Evolutionary conservation across 2,329 filamentous ascomycete genomes (phyloP).

Genomic region (Aureobasidium sp.): DNA sequence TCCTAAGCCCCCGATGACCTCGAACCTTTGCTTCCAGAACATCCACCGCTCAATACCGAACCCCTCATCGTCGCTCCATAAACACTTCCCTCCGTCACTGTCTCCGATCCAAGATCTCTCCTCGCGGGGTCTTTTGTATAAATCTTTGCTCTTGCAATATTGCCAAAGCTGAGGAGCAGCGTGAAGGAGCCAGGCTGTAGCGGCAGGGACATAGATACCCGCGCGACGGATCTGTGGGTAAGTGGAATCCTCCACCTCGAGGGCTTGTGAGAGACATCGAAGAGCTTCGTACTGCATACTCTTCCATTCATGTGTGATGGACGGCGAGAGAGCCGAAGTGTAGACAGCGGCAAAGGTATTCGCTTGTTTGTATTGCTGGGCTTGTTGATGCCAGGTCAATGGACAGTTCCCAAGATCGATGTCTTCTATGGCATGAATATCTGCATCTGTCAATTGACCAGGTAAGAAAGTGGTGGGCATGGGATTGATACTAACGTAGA

Average conservation of each 20-base stretch:
- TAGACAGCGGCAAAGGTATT: not conserved
- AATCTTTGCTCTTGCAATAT: not conserved
- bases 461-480: not conserved
- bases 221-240: not conserved
- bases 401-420: not conserved
- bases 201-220: not conserved
- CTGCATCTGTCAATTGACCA: not conserved
- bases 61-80: not conserved
- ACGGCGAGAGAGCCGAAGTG: not conserved
- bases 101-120: not conserved
- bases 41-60: not conserved
- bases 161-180: not conserved
- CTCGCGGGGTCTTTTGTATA: not conserved
- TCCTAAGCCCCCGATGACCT: not conserved
- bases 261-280: not conserved
- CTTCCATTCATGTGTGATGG: not conserved
- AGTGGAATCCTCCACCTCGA: not conserved
- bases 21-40: constrained; percentile 3
- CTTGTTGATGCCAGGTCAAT: not conserved
- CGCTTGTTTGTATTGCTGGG: not conserved
- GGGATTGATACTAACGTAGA: not conserved
- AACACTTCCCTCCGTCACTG: not conserved
- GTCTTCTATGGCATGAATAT: not conserved
- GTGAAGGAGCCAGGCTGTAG: not conserved
- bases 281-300: not conserved